Evolutionary conservation across 2,329 filamentous ascomycete genomes (phyloP).

Genomic region (Rutstroemia sydowiana): DNA sequence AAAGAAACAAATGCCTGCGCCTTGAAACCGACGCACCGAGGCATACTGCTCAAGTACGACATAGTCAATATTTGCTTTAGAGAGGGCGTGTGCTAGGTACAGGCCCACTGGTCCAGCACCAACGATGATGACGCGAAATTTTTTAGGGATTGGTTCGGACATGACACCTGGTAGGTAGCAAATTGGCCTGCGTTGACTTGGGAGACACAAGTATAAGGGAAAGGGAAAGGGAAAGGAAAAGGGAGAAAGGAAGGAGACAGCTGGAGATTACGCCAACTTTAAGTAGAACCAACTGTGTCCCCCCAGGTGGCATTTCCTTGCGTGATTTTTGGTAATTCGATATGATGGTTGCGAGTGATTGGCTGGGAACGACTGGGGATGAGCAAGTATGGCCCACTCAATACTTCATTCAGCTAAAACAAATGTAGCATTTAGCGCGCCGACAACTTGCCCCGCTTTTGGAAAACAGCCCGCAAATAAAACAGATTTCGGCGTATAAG

Average conservation of each 20-base stretch:
- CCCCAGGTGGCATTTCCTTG: too few species aligned
- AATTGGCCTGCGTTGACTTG: neutral
- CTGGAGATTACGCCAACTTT: neutral
- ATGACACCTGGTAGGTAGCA: neutral
- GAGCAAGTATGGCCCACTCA: too few species aligned
- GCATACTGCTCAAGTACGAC: neutral
- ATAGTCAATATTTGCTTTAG: neutral
- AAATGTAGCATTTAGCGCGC: too few species aligned
- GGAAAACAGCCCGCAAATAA: neutral
- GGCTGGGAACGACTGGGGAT: neutral
- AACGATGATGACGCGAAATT: neutral
- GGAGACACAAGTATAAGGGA: neutral
- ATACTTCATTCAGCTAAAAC: too few species aligned
- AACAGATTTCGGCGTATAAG: neutral
- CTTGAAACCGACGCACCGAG: neutral
- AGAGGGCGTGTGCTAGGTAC: neutral
- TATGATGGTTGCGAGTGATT: neutral
- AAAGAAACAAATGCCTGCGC: neutral
- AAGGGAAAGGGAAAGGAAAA: too few species aligned
- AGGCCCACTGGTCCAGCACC: neutral
- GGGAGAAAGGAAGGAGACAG: neutral
- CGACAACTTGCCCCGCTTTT: neutral
- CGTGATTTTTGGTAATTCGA: neutral
- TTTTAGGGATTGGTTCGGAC: neutral
- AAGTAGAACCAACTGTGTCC: neutral